Base-by-base conservation (phyloP, 2,329 filamentous ascomycete genomes). In the Fusarium paranaense region DNA sequence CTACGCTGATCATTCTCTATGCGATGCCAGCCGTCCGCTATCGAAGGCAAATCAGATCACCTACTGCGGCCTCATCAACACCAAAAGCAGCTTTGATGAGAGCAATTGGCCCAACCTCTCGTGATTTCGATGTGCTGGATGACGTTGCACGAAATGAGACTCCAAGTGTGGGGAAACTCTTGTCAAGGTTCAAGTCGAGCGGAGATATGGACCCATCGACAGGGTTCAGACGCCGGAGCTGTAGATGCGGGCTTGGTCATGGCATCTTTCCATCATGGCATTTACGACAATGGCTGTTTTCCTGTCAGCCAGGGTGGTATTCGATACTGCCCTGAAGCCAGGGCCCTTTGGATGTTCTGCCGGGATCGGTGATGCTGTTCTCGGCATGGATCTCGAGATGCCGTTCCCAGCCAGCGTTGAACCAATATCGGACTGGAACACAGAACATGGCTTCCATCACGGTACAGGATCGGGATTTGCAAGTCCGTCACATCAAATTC, bases 101-200 rank as follows among this genome's bases (percentile, higher is more conserved):
- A 60, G 50, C 27, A 47, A 68, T 69, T 68, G 40, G 59, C 35
- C 72, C 50, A 72, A 58, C 69, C 60, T 67, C 66, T 70, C 30
- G 62, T 59, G 52, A 67, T 62, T 56, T 57, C 40, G 42, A 33
- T 25, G 33, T 60, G 62, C 66, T 56, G 52, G 60, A 74, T 72
- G 72, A 70, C 56, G 72, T 75, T 75, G 45, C 63, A 75, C 62
- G 45, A 60, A 59, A 74, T 74, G 68, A 72, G 62, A 70, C 50
- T 47, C 60, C 50, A 45, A 61, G 50, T 75, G 69, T 75, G 69
- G 69, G 66, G 72, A 74, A 67, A 57, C 27, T 33, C 54, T 62
- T 52, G 42, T 69, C 72, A 62, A 62, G 59, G 72, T 62, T 70
- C 61, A 60, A 57, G 62, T 64, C 38, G 45, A 64, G 69, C 69